These are phyloP conservation scores for Lachancea fermentati DNA, from an alignment of 805 yeast species.

Conservation along the genomic window DNA sequence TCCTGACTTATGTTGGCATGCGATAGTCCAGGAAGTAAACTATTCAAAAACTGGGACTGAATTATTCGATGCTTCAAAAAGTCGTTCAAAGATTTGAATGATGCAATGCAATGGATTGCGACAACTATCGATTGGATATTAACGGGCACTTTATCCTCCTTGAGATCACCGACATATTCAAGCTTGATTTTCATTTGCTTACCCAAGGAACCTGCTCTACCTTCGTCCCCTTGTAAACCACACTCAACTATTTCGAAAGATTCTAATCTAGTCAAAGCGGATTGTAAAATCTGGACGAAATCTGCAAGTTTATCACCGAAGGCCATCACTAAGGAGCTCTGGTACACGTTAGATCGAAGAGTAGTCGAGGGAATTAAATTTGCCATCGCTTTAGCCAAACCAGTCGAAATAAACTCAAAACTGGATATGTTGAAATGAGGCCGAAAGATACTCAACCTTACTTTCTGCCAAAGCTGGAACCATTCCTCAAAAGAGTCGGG, in stretches of 20 bases:
- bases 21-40: constrained; percentile 17
- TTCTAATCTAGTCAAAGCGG: constrained; percentile 67
- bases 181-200: constrained; percentile 63
- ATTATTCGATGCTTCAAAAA: constrained; percentile 38
- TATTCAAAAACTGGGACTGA: constrained; percentile 22
- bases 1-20: constrained; percentile 7
- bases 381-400: constrained; percentile 38
- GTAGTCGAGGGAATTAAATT: constrained; percentile 21
- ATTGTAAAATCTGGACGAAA: constrained; percentile 59
- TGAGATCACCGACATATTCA: constrained; percentile 33
- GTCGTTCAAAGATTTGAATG: constrained; percentile 40
- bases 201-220: constrained; percentile 57
- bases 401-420: constrained; percentile 69
- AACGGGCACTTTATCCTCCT: constrained; percentile 22
- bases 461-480: constrained; percentile 35
- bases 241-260: constrained; percentile 53
- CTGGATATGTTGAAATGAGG: constrained; percentile 46
- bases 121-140: constrained; percentile 29
- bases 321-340: constrained; percentile 40
- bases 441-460: constrained; percentile 34
- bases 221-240: constrained; percentile 35
- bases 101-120: constrained; percentile 49
- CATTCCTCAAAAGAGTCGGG: constrained; percentile 28
- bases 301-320: constrained; percentile 34
- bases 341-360: constrained; percentile 32